phyloP scores from a whole-genome alignment of 1,284 basidiomycete species.

The Ceratobasidium theobromae region DNA sequence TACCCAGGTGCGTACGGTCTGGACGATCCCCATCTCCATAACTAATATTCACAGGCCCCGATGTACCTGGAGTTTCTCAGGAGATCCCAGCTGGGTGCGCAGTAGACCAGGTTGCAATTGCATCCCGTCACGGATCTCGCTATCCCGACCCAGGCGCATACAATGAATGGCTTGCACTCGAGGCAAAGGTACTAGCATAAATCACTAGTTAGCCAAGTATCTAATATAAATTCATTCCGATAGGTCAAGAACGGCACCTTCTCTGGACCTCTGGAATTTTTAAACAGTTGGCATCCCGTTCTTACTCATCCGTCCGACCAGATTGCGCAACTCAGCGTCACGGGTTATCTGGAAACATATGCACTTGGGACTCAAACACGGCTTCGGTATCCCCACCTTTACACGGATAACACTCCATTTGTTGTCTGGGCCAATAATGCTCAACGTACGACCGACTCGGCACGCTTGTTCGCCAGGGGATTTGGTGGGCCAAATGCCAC shows the following conservation, averaged over 20 bases:
- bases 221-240: neutral
- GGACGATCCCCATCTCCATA: too few species aligned
- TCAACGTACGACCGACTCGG: conserved; percentile 17
- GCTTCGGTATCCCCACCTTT: conserved; percentile 23
- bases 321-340: conserved; percentile 20
- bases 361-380: conserved; percentile 8
- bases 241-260: conserved; percentile 24
- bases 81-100: neutral
- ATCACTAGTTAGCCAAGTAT: neutral
- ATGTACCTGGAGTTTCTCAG: conserved; percentile 1
- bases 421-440: conserved; percentile 12
- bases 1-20: neutral
- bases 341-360: conserved; percentile 9
- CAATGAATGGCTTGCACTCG: conserved; percentile 28
- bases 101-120: conserved; percentile 19
- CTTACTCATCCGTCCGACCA: conserved; percentile 4
- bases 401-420: conserved; percentile 16
- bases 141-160: conserved; percentile 7
- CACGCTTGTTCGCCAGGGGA: conserved; percentile 22
- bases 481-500: conserved; percentile 21
- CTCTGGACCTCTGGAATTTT: conserved; percentile 10
- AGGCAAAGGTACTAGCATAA: conserved; percentile 1
- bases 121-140: conserved; percentile 12
- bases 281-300: conserved; percentile 19
- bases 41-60: neutral